phyloP scores from a whole-genome alignment of 2,329 filamentous ascomycete species.

The Fusarium keratoplasticum region DNA sequence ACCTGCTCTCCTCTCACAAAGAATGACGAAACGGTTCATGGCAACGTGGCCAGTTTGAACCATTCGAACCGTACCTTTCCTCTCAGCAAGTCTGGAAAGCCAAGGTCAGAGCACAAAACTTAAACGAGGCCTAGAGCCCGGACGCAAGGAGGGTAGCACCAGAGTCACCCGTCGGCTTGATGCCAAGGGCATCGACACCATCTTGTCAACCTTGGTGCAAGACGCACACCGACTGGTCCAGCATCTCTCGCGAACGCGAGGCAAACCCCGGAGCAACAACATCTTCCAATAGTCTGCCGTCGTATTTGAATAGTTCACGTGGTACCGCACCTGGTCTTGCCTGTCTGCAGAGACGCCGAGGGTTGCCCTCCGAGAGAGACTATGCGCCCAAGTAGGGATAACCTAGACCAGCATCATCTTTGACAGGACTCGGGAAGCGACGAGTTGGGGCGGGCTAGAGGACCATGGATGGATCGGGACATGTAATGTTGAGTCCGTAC shows the following conservation, averaged over 20 bases:
- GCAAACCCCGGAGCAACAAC: constrained; percentile 10
- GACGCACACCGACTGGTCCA: constrained; percentile 2
- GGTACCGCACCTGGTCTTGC: constrained; percentile 12
- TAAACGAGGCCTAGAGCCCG: constrained; percentile 23
- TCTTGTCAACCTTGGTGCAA: constrained; percentile 18
- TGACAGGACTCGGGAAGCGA: not conserved
- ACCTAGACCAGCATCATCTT: not conserved
- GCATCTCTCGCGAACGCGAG: constrained; percentile 19
- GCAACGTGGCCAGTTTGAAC: constrained; percentile 4
- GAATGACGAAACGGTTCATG: not conserved
- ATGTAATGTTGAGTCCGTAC: not conserved
- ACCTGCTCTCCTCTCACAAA: not conserved
- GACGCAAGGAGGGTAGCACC: constrained; percentile 18
- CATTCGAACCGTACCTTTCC: not conserved
- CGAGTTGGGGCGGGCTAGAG: not conserved
- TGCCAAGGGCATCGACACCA: constrained; percentile 34
- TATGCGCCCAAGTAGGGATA: constrained; percentile 1
- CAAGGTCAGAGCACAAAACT: constrained; percentile 33
- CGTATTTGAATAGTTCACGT: constrained; percentile 22
- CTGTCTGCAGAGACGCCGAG: constrained; percentile 1
- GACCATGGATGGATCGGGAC: not conserved
- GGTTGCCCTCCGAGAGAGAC: not conserved
- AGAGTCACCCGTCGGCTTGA: constrained; percentile 21
- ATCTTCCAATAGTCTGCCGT: not conserved
- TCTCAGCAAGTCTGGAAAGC: not conserved